Evolutionary conservation across 768 basidiomycete species (phyloP).

Genomic region (Suillus cothurnatus): DNA sequence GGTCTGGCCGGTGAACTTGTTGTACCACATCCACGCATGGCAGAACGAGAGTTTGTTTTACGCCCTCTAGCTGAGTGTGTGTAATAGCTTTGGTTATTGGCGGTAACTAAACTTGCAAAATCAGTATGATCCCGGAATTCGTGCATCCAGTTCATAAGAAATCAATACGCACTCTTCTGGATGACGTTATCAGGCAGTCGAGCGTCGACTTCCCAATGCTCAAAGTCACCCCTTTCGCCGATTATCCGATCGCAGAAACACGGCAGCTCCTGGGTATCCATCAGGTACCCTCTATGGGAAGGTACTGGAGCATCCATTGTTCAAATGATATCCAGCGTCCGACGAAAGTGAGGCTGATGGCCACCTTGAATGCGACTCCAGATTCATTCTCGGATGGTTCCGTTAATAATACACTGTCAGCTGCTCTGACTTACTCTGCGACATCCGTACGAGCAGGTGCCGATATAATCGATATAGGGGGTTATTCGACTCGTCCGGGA

Average conservation of each 20-base stretch:
- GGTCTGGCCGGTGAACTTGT: slow-evolving; percentile 70
- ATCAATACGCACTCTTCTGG: slow-evolving; percentile 49
- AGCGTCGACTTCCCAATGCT: slow-evolving; percentile 51
- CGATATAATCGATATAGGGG: slow-evolving; percentile 88
- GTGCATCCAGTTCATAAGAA: slow-evolving; percentile 61
- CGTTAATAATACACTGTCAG: slow-evolving; percentile 48
- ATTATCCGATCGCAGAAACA: slow-evolving; percentile 41
- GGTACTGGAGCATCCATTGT: slow-evolving; percentile 28
- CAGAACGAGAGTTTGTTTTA: slow-evolving; percentile 91
- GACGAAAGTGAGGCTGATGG: slow-evolving; percentile 76
- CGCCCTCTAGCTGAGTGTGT: slow-evolving; percentile 84
- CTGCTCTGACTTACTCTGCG: slow-evolving; percentile 56
- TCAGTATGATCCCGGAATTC: slow-evolving; percentile 79
- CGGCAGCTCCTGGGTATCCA: slow-evolving; percentile 12
- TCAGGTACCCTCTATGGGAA: slow-evolving; percentile 23
- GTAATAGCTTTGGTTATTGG: not conserved
- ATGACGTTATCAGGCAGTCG: slow-evolving; percentile 37
- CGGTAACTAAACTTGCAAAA: slow-evolving; percentile 3
- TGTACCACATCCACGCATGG: slow-evolving; percentile 80
- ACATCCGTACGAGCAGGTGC: slow-evolving; percentile 58
- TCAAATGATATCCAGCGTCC: slow-evolving; percentile 16
- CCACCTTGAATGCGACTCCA: slow-evolving; percentile 89
- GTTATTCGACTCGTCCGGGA: slow-evolving; percentile 88
- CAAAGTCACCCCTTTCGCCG: slow-evolving; percentile 77
- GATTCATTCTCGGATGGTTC: slow-evolving; percentile 96